Evolutionary conservation across 2,329 filamentous ascomycete genomes (phyloP).

Genomic region (Amauroascus niger): DNA sequence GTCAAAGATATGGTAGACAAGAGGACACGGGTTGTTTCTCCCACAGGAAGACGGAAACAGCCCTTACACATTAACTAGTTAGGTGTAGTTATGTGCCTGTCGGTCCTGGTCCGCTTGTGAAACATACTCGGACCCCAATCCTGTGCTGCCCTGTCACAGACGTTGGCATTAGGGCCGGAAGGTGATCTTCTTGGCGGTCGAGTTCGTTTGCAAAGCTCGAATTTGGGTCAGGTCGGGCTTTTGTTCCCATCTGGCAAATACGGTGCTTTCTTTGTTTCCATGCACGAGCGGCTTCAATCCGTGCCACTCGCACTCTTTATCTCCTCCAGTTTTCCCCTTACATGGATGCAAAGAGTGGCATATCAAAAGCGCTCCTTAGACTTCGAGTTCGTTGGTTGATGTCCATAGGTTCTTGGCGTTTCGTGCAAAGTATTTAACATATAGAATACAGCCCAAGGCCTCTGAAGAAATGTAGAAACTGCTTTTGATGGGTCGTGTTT

Average conservation of each 20-base stretch:
- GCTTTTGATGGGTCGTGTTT: neutral
- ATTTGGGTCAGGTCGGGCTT: neutral
- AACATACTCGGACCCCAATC: slow-evolving; percentile 2
- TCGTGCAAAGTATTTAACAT: neutral
- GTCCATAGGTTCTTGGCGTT: neutral
- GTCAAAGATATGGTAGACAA: slow-evolving; percentile 1
- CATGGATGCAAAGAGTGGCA: too few relatives aligned
- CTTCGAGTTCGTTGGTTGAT: too few relatives aligned
- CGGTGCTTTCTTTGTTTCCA: neutral
- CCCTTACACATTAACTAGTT: neutral
- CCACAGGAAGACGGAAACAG: neutral
- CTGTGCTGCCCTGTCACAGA: neutral
- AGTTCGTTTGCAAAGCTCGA: neutral
- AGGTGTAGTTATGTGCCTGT: neutral
- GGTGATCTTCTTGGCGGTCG: neutral
- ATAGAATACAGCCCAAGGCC: too few relatives aligned
- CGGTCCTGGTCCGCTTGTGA: neutral
- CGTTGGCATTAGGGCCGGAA: neutral
- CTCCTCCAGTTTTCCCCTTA: neutral
- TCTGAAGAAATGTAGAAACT: too few relatives aligned
- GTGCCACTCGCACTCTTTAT: neutral
- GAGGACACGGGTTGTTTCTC: neutral
- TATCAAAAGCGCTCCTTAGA: too few relatives aligned
- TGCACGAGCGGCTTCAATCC: neutral
- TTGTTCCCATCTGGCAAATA: neutral